phyloP scores from a whole-genome alignment of 2,329 filamentous ascomycete genomes.

The Colletotrichum sp. region DNA sequence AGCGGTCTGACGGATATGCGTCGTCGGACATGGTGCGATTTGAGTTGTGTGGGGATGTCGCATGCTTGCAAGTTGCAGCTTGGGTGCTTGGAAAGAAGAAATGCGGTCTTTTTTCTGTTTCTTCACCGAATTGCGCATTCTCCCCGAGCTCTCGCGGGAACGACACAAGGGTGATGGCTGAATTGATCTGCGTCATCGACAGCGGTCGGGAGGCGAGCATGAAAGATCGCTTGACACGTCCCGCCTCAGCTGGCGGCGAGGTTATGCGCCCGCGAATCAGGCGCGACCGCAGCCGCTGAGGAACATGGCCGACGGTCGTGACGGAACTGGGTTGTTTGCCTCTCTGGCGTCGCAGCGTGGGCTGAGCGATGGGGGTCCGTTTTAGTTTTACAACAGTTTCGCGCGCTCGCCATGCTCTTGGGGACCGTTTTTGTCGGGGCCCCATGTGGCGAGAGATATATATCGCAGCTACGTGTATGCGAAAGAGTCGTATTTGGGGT shows the following conservation, averaged over 20 bases:
- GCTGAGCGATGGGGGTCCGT: neutral
- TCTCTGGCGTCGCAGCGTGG: neutral
- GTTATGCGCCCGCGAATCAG: neutral
- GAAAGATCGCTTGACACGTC: neutral
- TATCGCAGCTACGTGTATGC: neutral
- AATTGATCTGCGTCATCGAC: neutral
- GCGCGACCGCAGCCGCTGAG: neutral
- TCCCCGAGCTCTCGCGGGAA: neutral
- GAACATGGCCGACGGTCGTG: neutral
- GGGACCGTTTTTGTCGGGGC: neutral
- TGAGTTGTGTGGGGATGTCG: neutral
- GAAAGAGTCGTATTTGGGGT: neutral
- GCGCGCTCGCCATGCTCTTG: neutral
- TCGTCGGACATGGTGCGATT: neutral
- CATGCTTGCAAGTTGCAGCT: neutral
- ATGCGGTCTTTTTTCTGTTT: neutral
- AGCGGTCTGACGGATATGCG: neutral
- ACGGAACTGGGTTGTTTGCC: neutral
- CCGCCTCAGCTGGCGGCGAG: neutral
- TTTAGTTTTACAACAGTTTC: conserved; percentile 3
- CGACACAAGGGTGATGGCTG: neutral
- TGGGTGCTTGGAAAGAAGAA: neutral
- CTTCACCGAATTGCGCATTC: neutral
- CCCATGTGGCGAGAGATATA: neutral
- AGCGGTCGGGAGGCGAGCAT: neutral